Conservation (phyloP, 2,329 filamentous ascomycete genomes). For the Calonectria henricotiae region DNA sequence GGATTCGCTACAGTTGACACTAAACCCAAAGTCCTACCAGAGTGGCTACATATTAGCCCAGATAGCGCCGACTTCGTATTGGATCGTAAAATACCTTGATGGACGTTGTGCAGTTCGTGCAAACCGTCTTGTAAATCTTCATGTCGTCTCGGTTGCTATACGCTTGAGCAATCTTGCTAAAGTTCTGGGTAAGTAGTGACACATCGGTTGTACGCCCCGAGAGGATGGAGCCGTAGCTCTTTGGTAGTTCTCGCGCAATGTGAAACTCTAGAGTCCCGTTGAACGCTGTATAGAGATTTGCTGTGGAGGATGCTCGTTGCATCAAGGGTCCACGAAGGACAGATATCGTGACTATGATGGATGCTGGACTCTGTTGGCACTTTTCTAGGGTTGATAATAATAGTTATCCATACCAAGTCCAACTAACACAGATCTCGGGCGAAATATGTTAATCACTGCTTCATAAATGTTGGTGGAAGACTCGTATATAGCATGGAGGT, state of each 20-base stretch:
- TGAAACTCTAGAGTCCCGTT: neutral
- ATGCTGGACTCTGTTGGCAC: neutral
- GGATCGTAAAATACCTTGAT: conserved; percentile 12
- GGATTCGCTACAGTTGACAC: conserved; percentile 43
- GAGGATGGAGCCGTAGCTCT: neutral
- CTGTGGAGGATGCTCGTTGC: conserved; percentile 8
- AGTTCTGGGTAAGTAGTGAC: neutral
- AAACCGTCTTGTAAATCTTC: neutral
- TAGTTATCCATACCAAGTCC: neutral
- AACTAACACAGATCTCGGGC: neutral
- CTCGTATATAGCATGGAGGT: neutral
- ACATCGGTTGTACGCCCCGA: neutral
- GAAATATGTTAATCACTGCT: neutral
- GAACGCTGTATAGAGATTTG: neutral
- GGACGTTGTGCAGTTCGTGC: conserved; percentile 36
- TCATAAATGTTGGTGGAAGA: neutral
- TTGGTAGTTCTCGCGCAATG: neutral
- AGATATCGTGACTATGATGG: neutral
- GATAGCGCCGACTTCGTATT: neutral
- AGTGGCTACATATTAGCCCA: neutral
- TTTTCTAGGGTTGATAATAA: neutral
- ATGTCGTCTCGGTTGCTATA: neutral
- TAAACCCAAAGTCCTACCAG: conserved; percentile 40
- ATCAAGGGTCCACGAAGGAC: conserved; percentile 1
- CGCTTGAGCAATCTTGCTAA: conserved; percentile 7